Percentiles rank a stretch among this genome's conserved stretches.
These are phyloP conservation scores for Protea cynaroides DNA, from an alignment of 164 flowering plant genomes.

Conservation along the genomic window DNA sequence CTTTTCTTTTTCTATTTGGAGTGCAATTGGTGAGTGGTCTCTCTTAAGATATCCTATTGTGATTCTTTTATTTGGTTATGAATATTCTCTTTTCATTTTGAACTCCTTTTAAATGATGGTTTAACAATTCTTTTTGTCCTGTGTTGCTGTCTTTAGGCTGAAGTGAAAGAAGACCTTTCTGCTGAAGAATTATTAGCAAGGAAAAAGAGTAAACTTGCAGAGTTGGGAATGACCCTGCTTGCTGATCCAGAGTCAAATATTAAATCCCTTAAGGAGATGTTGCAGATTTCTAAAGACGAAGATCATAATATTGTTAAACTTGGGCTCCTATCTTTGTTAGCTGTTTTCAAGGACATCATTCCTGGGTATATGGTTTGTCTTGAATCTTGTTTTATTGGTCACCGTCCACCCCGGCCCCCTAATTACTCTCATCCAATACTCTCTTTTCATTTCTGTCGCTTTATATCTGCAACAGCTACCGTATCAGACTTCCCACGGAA, in stretches of 20 bases:
- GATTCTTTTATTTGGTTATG: not conserved
- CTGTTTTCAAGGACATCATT: slow-evolving; percentile 89
- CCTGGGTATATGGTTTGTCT: slow-evolving; percentile 58
- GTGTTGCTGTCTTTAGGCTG: slow-evolving; percentile 45
- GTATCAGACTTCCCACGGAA: slow-evolving; percentile 94
- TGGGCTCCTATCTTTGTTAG: slow-evolving; percentile 68
- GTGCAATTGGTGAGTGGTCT: not conserved
- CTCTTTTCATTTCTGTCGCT: slow-evolving; percentile 5
- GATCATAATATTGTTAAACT: slow-evolving; percentile 58
- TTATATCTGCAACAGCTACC: slow-evolving; percentile 49
- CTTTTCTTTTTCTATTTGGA: not conserved
- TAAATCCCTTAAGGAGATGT: slow-evolving; percentile 64
- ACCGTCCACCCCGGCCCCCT: not conserved
- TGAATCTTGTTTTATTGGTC: not conserved
- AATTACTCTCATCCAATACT: not conserved
- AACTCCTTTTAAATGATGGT: not conserved
- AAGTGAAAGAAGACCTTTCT: slow-evolving; percentile 78
- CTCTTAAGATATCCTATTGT: not conserved
- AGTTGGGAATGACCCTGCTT: slow-evolving; percentile 70
- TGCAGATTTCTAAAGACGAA: slow-evolving; percentile 57
- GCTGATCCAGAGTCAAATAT: slow-evolving; percentile 84
- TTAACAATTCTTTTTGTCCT: not conserved
- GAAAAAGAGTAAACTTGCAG: slow-evolving; percentile 78
- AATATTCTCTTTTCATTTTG: not conserved
- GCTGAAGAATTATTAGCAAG: slow-evolving; percentile 54